Conservation (phyloP, 176 grass and related monocot genomes). For the Phyllostachys edulis region DNA sequence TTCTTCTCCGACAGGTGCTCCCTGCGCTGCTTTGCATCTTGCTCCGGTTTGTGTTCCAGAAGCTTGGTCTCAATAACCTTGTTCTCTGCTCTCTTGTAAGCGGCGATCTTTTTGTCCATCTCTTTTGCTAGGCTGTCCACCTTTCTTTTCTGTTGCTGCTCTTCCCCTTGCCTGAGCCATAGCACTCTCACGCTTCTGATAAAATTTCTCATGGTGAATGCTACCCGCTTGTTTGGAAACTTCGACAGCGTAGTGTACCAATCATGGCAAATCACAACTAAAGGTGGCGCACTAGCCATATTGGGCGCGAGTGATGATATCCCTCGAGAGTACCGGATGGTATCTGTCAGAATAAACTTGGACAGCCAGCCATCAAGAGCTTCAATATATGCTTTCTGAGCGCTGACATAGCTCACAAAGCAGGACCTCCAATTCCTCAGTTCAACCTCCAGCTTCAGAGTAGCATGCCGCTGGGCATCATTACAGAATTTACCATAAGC, state of each 20-base stretch:
- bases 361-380: slow-evolving; percentile 89
- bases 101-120: slow-evolving; percentile 59
- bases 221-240: slow-evolving; percentile 53
- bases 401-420: slow-evolving; percentile 58
- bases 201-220: slow-evolving; percentile 70
- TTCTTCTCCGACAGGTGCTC: slow-evolving; percentile 76
- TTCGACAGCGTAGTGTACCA: slow-evolving; percentile 57
- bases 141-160: slow-evolving; percentile 87
- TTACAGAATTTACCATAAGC: slow-evolving; percentile 95
- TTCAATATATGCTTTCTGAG: slow-evolving; percentile 79
- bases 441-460: slow-evolving; percentile 78
- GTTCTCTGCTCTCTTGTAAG: slow-evolving; percentile 86
- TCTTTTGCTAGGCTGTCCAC: slow-evolving; percentile 82
- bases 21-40: slow-evolving; percentile 59
- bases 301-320: slow-evolving; percentile 51
- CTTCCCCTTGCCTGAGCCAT: slow-evolving; percentile 90
- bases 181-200: slow-evolving; percentile 73
- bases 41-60: slow-evolving; percentile 60
- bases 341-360: slow-evolving; percentile 73
- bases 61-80: slow-evolving; percentile 84
- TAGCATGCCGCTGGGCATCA: slow-evolving; percentile 76
- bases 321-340: slow-evolving; percentile 56
- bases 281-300: slow-evolving; percentile 42
- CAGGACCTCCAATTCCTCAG: slow-evolving; percentile 89
- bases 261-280: slow-evolving; percentile 67